Evolutionary conservation across 2,329 filamentous ascomycete species (phyloP).

Genomic region (Fusarium armeniacum): DNA sequence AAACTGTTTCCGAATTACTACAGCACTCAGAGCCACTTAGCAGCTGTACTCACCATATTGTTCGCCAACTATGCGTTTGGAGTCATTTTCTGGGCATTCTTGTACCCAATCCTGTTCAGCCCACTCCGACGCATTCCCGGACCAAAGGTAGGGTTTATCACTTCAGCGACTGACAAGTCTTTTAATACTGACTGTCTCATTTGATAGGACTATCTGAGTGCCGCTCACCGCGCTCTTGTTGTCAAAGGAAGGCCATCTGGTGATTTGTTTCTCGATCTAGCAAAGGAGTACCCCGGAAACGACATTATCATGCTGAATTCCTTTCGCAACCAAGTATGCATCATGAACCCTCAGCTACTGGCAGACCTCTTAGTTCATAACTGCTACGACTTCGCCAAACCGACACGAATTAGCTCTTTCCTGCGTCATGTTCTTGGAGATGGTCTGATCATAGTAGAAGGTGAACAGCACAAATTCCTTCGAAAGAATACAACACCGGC

Average conservation of each 20-base stretch:
- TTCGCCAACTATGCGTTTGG: slow-evolving; percentile 43
- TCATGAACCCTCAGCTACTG: slow-evolving; percentile 46
- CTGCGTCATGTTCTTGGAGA: slow-evolving; percentile 68
- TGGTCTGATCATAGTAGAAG: slow-evolving; percentile 74
- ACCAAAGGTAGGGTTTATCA: slow-evolving; percentile 32
- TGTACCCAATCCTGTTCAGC: slow-evolving; percentile 45
- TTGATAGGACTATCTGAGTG: slow-evolving; percentile 38
- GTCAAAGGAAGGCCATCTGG: slow-evolving; percentile 45
- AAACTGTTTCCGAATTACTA: slow-evolving; percentile 48
- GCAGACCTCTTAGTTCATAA: slow-evolving; percentile 49
- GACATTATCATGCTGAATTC: slow-evolving; percentile 44
- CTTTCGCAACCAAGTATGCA: slow-evolving; percentile 34
- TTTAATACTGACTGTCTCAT: not conserved
- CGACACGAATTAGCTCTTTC: slow-evolving; percentile 60
- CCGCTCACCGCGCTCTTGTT: slow-evolving; percentile 32
- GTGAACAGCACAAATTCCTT: slow-evolving; percentile 77
- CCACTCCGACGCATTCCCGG: slow-evolving; percentile 44
- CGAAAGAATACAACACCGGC: slow-evolving; percentile 77
- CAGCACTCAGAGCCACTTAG: slow-evolving; percentile 30
- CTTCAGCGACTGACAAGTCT: accelerated
- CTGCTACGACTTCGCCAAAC: slow-evolving; percentile 69
- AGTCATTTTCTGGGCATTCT: slow-evolving; percentile 32
- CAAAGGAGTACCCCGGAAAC: slow-evolving; percentile 44
- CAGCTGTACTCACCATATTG: slow-evolving; percentile 26
- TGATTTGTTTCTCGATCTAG: slow-evolving; percentile 47